Percentiles rank a stretch among this genome's conserved stretches.
Conservation (phyloP, 2,329 filamentous ascomycete genomes). For the Magnaporthiopsis rhizophila region DNA sequence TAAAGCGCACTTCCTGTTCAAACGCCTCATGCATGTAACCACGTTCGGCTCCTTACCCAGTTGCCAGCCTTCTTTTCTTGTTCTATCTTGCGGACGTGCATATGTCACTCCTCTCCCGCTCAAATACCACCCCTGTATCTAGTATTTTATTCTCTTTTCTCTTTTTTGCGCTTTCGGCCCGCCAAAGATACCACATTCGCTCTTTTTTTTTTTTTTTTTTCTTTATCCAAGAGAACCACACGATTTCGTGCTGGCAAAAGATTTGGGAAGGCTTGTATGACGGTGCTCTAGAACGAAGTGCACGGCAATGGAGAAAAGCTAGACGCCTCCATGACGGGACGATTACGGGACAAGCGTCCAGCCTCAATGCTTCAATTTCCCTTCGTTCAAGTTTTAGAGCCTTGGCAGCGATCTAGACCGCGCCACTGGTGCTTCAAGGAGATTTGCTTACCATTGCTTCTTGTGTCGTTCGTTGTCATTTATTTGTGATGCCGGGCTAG, state of each 20-base stretch:
- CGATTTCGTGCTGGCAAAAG: background rate
- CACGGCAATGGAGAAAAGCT: background rate
- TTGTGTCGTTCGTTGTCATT: background rate
- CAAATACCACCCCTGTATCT: background rate
- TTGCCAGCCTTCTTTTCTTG: background rate
- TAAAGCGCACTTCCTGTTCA: background rate
- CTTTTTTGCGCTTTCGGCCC: background rate
- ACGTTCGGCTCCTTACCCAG: background rate
- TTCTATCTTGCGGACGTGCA: background rate
- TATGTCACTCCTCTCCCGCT: background rate
- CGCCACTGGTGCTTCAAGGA: background rate
- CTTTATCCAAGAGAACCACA: background rate
- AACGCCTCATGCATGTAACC: background rate
- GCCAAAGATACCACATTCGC: conserved; percentile 4
- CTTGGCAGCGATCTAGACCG: background rate
- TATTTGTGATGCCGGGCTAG: too few species aligned
- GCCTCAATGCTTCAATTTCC: background rate
- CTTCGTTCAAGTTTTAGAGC: background rate
- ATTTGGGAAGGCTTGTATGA: background rate
- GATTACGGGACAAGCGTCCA: background rate
- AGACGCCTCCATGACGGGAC: background rate
- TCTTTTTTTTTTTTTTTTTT: background rate
- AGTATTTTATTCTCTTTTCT: background rate
- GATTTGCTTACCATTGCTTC: background rate
- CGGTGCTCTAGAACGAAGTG: background rate